phyloP scores from a whole-genome alignment of 495 filamentous ascomycete genomes.

The Xylaria venustula region DNA sequence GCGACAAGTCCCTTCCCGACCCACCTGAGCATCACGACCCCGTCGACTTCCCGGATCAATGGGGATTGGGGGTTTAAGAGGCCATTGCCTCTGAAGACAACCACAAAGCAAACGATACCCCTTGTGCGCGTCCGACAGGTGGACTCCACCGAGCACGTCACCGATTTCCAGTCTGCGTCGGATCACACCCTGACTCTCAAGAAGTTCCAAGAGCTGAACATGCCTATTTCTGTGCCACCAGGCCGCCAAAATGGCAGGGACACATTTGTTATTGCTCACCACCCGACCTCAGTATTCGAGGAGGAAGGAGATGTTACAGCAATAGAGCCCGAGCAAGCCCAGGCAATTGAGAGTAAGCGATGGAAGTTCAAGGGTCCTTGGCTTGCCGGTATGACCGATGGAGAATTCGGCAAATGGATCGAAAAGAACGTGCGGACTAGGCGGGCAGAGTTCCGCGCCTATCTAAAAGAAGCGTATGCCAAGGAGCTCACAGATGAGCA shows the following conservation, averaged over 20 bases:
- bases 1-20: conserved; percentile 78
- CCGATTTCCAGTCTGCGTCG: conserved; percentile 79
- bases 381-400: conserved; percentile 70
- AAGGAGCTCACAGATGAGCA: conserved; percentile 50
- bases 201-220: conserved; percentile 76
- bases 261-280: not conserved
- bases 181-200: conserved; percentile 78
- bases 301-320: conserved; percentile 50
- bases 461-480: conserved; percentile 50
- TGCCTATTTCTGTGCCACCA: conserved; percentile 53
- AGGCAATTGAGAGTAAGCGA: conserved; percentile 38
- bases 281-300: conserved; percentile 57
- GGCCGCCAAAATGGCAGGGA: conserved; percentile 23
- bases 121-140: conserved; percentile 68
- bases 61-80: conserved; percentile 98
- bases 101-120: conserved; percentile 66
- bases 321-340: conserved; percentile 26
- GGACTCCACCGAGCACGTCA: conserved; percentile 89
- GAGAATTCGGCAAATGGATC: conserved; percentile 68
- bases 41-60: conserved; percentile 64
- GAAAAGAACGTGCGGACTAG: conserved; percentile 57
- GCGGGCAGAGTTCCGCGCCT: conserved; percentile 61
- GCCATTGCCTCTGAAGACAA: conserved; percentile 71
- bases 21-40: conserved; percentile 80
- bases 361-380: conserved; percentile 84